phyloP scores from a whole-genome alignment of 257 asterid genomes.

The Hygrophila difformis region DNA sequence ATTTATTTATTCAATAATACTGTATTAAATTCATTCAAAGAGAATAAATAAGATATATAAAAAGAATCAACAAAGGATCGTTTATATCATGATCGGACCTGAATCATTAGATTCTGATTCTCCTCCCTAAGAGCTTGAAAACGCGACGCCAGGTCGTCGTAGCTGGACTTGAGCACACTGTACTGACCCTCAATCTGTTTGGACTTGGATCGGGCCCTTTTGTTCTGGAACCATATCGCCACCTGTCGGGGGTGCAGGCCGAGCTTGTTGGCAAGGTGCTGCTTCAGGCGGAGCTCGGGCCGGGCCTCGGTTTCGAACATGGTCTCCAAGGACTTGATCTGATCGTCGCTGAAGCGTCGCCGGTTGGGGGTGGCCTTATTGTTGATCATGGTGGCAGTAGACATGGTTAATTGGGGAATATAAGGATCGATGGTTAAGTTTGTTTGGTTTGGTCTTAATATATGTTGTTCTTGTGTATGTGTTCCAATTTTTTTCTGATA shows the following conservation, averaged over 20 bases:
- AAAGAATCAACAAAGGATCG: too few species aligned
- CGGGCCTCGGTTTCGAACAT: constrained; percentile 52
- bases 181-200: constrained; percentile 58
- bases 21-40: too few species aligned
- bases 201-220: constrained; percentile 48
- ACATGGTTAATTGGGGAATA: too few species aligned
- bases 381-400: constrained; percentile 13
- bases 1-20: too few species aligned
- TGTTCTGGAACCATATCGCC: constrained; percentile 83
- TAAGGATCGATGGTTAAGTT: too few species aligned
- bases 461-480: too few species aligned
- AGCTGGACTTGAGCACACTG: constrained; percentile 39
- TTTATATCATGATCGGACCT: too few species aligned
- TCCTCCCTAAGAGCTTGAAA: constrained; percentile 46
- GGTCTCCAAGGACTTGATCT: constrained; percentile 53
- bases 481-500: too few species aligned
- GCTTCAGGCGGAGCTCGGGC: constrained; percentile 63
- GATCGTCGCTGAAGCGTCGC: constrained; percentile 62
- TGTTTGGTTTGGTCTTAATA: too few species aligned
- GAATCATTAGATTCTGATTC: constrained; percentile 45
- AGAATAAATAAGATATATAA: too few species aligned
- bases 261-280: constrained; percentile 57
- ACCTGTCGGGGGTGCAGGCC: constrained; percentile 83
- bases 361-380: constrained; percentile 23
- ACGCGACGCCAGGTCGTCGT: constrained; percentile 42